Conservation (phyloP, 495 filamentous ascomycete species). For the Penicillium paxilli region DNA sequence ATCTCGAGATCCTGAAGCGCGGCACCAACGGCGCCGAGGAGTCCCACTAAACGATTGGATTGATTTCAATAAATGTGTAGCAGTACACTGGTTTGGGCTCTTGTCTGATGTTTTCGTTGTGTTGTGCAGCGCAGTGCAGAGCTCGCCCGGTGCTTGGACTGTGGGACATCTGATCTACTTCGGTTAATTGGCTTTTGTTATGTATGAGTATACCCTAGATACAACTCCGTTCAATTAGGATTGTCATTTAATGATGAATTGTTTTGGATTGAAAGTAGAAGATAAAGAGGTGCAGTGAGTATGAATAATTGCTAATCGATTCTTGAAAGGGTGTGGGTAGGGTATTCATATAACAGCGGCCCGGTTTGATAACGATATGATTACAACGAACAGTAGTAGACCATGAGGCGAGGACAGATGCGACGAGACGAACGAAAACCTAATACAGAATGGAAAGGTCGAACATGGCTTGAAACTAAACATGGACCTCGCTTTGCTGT, state of each 20-base stretch:
- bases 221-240: slow-evolving; percentile 10
- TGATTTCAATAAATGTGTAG: background rate
- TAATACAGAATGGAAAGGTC: too few relatives aligned
- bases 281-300: too few relatives aligned
- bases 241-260: background rate
- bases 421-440: too few relatives aligned
- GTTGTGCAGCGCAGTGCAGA: background rate
- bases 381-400: too few relatives aligned
- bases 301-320: too few relatives aligned
- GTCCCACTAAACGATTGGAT: background rate
- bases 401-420: too few relatives aligned
- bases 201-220: slow-evolving; percentile 37
- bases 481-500: slow-evolving; percentile 37
- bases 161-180: background rate
- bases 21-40: slow-evolving; percentile 19
- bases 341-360: too few relatives aligned
- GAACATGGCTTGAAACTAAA: too few relatives aligned
- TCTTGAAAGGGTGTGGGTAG: too few relatives aligned
- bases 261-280: too few relatives aligned
- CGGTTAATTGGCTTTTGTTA: slow-evolving; percentile 24
- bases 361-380: too few relatives aligned
- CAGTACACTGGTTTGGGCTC: background rate
- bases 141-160: background rate
- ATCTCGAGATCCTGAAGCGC: slow-evolving; percentile 61
- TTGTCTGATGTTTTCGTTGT: background rate